A percentile compares a stretch with the other conserved stretches of the same genome.
Evolutionary conservation across 1,284 basidiomycete species (phyloP).

Genomic region (Ceratobasidium sp.): DNA sequence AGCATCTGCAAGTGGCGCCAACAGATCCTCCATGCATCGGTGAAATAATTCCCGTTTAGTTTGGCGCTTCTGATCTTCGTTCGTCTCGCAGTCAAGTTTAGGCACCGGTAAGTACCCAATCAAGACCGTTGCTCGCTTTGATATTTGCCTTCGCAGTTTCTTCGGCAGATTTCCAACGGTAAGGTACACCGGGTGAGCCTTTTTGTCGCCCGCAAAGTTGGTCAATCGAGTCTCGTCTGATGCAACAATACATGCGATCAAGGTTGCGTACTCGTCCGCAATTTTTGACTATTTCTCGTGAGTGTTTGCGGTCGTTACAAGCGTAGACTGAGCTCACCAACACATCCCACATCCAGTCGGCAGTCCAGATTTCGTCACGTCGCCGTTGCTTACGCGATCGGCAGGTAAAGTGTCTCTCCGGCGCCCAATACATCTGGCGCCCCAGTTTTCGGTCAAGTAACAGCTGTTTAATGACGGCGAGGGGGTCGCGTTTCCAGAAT

Average conservation of each 20-base stretch:
- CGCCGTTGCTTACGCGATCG: not conserved
- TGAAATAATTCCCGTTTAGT: conserved; percentile 19
- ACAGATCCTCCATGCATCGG: conserved; percentile 29
- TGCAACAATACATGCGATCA: conserved; percentile 32
- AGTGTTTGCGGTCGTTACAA: not conserved
- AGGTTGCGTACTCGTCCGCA: conserved; percentile 16
- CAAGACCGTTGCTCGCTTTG: conserved; percentile 30
- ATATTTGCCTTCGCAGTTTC: conserved; percentile 9
- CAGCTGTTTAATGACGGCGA: conserved; percentile 55
- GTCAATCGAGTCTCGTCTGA: conserved; percentile 46
- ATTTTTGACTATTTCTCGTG: conserved; percentile 31
- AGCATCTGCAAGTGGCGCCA: conserved; percentile 29
- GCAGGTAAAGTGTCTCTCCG: conserved; percentile 3
- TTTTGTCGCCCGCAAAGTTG: conserved; percentile 39
- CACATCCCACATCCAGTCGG: conserved; percentile 39
- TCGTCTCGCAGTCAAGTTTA: conserved; percentile 16
- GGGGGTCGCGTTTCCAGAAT: conserved; percentile 55
- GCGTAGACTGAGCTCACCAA: conserved; percentile 17
- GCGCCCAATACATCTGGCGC: conserved; percentile 21
- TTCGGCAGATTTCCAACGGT: conserved; percentile 48
- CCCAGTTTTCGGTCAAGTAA: conserved; percentile 34
- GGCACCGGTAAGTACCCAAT: conserved; percentile 42
- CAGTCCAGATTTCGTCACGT: conserved; percentile 43
- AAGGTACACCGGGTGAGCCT: conserved; percentile 47
- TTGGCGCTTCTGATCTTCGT: not conserved